phyloP scores from a whole-genome alignment of 768 basidiomycete species.

The Tremella mesenterica region DNA sequence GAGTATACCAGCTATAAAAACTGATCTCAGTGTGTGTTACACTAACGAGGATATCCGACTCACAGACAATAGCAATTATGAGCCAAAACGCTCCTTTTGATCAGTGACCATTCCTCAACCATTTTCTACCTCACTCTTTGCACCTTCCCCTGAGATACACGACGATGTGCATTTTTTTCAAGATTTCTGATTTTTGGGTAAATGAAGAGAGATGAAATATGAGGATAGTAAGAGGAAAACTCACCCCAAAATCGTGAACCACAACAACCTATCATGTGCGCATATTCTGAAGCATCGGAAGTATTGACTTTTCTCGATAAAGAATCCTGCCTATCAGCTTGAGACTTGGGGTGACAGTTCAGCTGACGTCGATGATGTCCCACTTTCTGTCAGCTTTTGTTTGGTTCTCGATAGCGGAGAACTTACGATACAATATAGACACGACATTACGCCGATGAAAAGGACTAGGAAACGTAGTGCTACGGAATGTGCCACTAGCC shows the following conservation, averaged over 20 bases:
- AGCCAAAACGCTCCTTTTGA: constrained; percentile 45
- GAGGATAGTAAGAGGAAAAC: background rate
- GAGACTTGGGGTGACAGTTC: background rate
- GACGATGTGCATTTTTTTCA: too few relatives aligned
- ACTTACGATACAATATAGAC: constrained; percentile 42
- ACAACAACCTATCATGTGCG: constrained; percentile 42
- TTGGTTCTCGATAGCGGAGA: background rate
- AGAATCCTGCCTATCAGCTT: constrained; percentile 27
- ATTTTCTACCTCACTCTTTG: too few relatives aligned
- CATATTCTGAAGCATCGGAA: constrained; percentile 44
- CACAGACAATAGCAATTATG: constrained; percentile 26
- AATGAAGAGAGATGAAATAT: background rate
- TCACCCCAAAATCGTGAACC: constrained; percentile 43
- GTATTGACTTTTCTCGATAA: constrained; percentile 44
- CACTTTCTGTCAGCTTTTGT: constrained; percentile 15
- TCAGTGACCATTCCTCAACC: too few relatives aligned
- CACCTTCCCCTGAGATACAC: too few relatives aligned
- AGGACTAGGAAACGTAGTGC: constrained; percentile 42
- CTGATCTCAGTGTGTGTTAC: constrained; percentile 12
- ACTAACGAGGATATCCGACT: constrained; percentile 10
- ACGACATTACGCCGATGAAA: constrained; percentile 45
- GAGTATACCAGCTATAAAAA: constrained; percentile 40
- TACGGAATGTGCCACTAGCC: constrained; percentile 38
- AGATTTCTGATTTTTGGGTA: too few relatives aligned
- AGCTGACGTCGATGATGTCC: constrained; percentile 45